These are phyloP conservation scores for Boletus speciosus DNA, from an alignment of 768 basidiomycete species.

Conservation along the genomic window DNA sequence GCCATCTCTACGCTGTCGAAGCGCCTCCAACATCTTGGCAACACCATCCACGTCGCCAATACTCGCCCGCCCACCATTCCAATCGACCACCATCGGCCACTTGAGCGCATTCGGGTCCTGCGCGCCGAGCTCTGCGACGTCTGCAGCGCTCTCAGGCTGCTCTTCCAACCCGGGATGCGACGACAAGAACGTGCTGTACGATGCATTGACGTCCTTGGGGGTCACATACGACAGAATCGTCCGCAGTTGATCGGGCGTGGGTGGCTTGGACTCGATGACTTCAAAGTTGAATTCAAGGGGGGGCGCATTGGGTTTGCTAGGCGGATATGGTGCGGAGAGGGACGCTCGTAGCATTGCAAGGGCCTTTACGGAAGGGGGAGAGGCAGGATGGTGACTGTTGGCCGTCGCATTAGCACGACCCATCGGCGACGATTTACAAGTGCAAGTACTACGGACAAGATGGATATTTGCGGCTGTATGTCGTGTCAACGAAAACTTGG, in stretches of 20 bases:
- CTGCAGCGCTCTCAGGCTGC: conserved; percentile 40
- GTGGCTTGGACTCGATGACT: conserved; percentile 60
- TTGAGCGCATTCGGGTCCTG: conserved; percentile 60
- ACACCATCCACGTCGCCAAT: conserved; percentile 71
- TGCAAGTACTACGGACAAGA: conserved; percentile 46
- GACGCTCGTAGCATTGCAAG: conserved; percentile 58
- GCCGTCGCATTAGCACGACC: background rate
- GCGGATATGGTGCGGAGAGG: conserved; percentile 60
- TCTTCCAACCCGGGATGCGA: conserved; percentile 51
- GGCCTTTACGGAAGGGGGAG: conserved; percentile 62
- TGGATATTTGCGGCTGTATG: conserved; percentile 57
- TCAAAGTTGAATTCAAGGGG: conserved; percentile 71
- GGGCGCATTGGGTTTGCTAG: conserved; percentile 38
- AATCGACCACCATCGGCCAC: conserved; percentile 82
- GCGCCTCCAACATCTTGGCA: conserved; percentile 57
- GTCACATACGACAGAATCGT: conserved; percentile 62
- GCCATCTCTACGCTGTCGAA: conserved; percentile 66
- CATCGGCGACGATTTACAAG: conserved; percentile 4
- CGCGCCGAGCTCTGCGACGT: conserved; percentile 47
- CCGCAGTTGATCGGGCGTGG: conserved; percentile 64
- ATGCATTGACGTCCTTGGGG: conserved; percentile 30
- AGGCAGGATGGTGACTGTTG: conserved; percentile 59
- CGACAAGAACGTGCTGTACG: conserved; percentile 48
- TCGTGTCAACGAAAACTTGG: background rate
- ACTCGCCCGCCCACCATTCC: conserved; percentile 60